A percentile compares a stretch with the other conserved stretches of the same genome.
Evolutionary conservation across 768 basidiomycete species (phyloP).

Genomic region (Leccinum arenicola): DNA sequence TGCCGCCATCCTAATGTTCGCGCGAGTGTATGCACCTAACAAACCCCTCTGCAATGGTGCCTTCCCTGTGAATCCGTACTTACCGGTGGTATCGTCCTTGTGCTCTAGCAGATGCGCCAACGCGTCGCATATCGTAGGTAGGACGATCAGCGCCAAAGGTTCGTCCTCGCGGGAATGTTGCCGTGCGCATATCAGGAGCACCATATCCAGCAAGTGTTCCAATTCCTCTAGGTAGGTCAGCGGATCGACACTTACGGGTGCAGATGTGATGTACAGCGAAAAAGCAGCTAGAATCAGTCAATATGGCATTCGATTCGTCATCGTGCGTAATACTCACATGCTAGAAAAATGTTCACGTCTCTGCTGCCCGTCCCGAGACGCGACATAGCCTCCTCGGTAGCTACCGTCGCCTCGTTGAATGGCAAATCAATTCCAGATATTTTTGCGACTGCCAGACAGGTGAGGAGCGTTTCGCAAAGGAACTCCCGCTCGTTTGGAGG

Average conservation of each 20-base stretch:
- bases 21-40: constrained; percentile 9
- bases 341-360: no score
- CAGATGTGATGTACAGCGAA: constrained; percentile 40
- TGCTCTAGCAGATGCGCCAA: constrained; percentile 38
- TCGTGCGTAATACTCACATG: no score
- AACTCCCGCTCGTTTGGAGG: constrained; percentile 5
- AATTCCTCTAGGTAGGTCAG: constrained; percentile 43
- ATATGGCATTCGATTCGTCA: neutral
- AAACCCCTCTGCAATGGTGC: neutral
- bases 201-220: constrained; percentile 47
- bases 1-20: constrained; percentile 47
- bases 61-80: constrained; percentile 7
- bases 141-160: constrained; percentile 47
- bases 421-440: constrained; percentile 11
- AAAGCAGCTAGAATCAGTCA: constrained; percentile 37
- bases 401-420: constrained; percentile 1
- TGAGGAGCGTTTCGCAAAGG: constrained; percentile 38
- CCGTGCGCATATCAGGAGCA: constrained; percentile 47
- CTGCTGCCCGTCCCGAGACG: no score
- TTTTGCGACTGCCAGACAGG: constrained; percentile 30
- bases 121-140: constrained; percentile 49
- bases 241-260: constrained; percentile 27
- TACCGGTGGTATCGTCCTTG: constrained; percentile 26
- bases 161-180: constrained; percentile 47
- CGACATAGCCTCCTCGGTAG: constrained; percentile 24